Percentiles rank a stretch among this genome's conserved stretches.
Conservation (phyloP, 345 rosid species). For the Sonneratia alba region DNA sequence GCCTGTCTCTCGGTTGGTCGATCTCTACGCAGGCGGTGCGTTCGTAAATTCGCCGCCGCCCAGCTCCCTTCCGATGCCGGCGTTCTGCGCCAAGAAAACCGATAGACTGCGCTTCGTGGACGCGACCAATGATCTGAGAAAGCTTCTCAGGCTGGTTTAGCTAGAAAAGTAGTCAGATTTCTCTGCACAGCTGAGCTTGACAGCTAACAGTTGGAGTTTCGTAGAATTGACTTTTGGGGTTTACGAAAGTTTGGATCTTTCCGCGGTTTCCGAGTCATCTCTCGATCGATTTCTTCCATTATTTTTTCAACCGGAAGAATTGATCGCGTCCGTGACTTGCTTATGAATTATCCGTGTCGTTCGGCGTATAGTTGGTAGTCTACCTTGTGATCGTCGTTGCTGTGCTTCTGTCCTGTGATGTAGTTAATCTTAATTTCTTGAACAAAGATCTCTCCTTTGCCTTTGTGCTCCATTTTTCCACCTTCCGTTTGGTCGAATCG, state of each 20-base stretch:
- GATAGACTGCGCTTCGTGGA: slow-evolving; percentile 15
- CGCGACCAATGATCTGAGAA: slow-evolving; percentile 44
- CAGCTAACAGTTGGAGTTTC: not conserved
- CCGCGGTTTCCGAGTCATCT: slow-evolving; percentile 2
- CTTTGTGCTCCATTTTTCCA: not conserved
- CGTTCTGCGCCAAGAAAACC: slow-evolving; percentile 39
- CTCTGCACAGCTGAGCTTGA: not conserved
- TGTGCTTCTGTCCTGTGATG: not conserved
- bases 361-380: too few species aligned
- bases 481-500: not conserved
- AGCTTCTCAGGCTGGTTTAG: slow-evolving; percentile 40
- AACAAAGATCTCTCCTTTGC: not conserved
- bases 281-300: slow-evolving; percentile 34
- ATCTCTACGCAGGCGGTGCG: slow-evolving; percentile 71
- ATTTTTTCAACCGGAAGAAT: slow-evolving; percentile 56
- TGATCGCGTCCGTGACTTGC: not conserved
- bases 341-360: not conserved
- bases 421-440: not conserved
- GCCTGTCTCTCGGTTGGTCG: not conserved
- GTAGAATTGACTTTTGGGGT: not conserved
- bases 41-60: slow-evolving; percentile 83
- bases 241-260: not conserved
- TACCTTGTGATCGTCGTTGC: not conserved
- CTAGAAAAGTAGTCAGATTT: not conserved
- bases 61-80: slow-evolving; percentile 79